phyloP scores from a whole-genome alignment of 306 rosid genomes.

The Dicorynia guianensis region DNA sequence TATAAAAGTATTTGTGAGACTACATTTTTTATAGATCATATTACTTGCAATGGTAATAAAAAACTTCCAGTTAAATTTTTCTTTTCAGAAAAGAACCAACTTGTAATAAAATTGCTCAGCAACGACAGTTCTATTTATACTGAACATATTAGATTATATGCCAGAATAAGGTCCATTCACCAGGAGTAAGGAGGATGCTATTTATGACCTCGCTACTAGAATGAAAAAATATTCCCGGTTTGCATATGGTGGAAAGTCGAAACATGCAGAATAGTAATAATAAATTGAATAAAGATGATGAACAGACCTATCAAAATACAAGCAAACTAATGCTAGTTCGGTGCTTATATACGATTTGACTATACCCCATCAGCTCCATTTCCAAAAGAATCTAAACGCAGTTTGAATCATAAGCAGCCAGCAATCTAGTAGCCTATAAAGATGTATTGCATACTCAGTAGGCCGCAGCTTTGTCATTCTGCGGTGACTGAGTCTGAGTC shows the following conservation, averaged over 20 bases:
- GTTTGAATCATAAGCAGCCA: conserved; percentile 26
- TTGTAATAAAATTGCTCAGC: no score
- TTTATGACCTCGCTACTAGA: not conserved
- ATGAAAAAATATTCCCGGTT: conserved; percentile 9
- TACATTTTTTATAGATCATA: no score
- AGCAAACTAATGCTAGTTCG: conserved; percentile 39
- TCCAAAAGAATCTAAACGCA: conserved; percentile 27
- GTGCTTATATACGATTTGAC: conserved; percentile 33
- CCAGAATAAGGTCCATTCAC: not conserved
- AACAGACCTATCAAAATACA: conserved; percentile 22
- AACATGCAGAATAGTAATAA: conserved; percentile 7
- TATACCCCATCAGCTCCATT: conserved; percentile 33
- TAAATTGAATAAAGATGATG: conserved; percentile 15
- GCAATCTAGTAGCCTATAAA: conserved; percentile 18
- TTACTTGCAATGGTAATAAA: no score
- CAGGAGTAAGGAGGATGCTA: not conserved
- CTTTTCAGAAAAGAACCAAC: no score
- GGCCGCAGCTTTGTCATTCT: conserved; percentile 53
- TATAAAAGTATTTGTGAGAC: no score
- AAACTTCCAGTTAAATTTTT: no score
- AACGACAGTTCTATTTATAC: no score
- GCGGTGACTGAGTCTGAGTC: conserved; percentile 33
- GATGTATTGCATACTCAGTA: conserved; percentile 33
- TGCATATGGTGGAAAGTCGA: not conserved
- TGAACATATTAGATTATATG: not conserved